These are phyloP conservation scores for Chimonanthus praecox DNA, from an alignment of 164 flowering plant genomes.

Conservation along the genomic window DNA sequence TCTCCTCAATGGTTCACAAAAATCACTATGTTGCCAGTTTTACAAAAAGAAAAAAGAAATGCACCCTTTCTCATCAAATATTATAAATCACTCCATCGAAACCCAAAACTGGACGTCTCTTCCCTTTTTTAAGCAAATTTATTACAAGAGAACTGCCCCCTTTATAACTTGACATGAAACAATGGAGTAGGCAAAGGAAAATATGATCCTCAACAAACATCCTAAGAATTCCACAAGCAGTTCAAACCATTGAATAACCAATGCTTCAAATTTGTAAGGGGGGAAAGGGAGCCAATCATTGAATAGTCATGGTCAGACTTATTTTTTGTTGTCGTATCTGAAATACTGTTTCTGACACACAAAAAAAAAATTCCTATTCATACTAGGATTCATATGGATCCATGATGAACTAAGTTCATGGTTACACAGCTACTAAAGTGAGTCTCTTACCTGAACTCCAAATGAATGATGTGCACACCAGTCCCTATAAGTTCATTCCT, in stretches of 20 bases:
- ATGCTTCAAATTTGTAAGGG: neutral
- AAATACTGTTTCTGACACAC: no score
- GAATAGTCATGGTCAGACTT: neutral
- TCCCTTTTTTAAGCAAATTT: no score
- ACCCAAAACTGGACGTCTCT: neutral
- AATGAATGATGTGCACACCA: slow-evolving; percentile 57
- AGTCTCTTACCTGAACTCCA: slow-evolving; percentile 59
- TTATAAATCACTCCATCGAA: no score
- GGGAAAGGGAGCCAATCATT: neutral
- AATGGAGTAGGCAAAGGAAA: neutral
- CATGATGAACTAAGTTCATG: neutral
- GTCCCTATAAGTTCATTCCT: slow-evolving; percentile 55
- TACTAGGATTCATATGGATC: no score
- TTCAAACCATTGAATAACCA: neutral
- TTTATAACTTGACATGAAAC: neutral
- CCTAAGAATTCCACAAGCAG: neutral
- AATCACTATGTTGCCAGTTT: no score
- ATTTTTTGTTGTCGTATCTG: no score
- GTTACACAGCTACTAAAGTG: neutral
- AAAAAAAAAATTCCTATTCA: neutral
- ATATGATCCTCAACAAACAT: neutral
- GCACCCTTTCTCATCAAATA: no score
- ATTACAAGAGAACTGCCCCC: no score
- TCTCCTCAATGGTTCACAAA: no score
- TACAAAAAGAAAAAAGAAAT: no score